Base-by-base conservation (phyloP, 2,329 filamentous ascomycete species). In the Arthrinium phaeospermum region DNA sequence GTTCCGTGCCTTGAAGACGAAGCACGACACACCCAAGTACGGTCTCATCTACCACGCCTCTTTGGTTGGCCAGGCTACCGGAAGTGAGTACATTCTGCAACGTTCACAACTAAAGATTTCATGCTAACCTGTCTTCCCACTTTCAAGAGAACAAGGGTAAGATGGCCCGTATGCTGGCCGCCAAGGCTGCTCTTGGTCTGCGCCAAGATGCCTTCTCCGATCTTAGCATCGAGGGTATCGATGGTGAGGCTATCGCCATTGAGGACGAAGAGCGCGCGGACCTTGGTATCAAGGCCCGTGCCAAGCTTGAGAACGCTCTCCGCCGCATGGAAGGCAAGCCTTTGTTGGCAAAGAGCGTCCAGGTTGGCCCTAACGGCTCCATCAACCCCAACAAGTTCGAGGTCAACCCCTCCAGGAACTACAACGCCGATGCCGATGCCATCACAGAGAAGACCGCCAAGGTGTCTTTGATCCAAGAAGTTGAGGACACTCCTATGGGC, bases 21-120 rank as follows among this genome's bases (percentile, higher is more conserved):
- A 99, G 89, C 96, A 98, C 84, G 95, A 98, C 81, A 99, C 96
- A 51, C 96, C 96, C 81, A 99, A 98, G 85, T 99, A 98, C 80
- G 96, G 96, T 89, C 89, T 97, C 76, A 94, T 97, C 82, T 97
- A 96, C 86, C 93, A 97, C 84, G 93, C 94, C 68, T 96, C 94
- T 41, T 90, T 99, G 67, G 97, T 99, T 76, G 97, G 96, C 64
- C 96, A 99, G 86, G 96, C 96, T 44, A 97, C 94, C 27, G 96
- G 96, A 79, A 96, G 57, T 64, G 7, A 64, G 57, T 41, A 41
- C 34, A 64, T 1, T 13, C 34, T 41, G 12, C 10, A 64, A n/a
- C 10, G 10, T 41, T 19, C 34, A 64, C 10, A 24, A 64, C 10
- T n/a, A 22, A 1, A n/a, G 16, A 14, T 24, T n/a, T 34, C 3